Percentiles rank a stretch among this genome's conserved stretches.
Conservation (phyloP, 2,329 filamentous ascomycete species). For the Monosporascus sp. region DNA sequence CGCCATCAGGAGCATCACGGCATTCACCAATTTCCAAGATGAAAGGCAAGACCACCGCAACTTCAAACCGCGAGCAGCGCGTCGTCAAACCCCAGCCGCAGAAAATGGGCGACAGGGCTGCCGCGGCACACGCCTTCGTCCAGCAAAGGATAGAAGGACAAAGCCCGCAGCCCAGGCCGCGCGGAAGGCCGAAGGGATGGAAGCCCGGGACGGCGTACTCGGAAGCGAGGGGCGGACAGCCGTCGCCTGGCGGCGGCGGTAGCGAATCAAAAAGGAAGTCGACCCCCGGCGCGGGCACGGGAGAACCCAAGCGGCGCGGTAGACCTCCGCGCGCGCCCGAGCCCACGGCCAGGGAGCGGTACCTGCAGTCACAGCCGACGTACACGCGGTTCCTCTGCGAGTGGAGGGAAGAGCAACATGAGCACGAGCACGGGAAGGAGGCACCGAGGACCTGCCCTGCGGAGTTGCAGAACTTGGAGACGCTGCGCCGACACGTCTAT, state of each 20-base stretch:
- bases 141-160: conserved; percentile 6
- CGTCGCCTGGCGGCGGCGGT: neutral
- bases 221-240: conserved; percentile 20
- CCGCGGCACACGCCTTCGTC: conserved; percentile 2
- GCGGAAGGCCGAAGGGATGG: conserved; percentile 48
- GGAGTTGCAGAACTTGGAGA: conserved; percentile 59
- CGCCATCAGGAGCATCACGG: conserved; percentile 10
- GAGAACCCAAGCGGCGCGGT: conserved; percentile 34
- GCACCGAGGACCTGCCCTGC: conserved; percentile 41
- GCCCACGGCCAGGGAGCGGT: conserved; percentile 36
- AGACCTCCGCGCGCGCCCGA: conserved; percentile 36
- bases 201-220: conserved; percentile 29
- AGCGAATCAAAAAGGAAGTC: conserved; percentile 1
- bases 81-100: conserved; percentile 1
- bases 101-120: neutral
- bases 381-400: conserved; percentile 55
- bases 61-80: conserved; percentile 3
- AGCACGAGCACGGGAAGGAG: neutral
- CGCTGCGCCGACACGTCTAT: conserved; percentile 49
- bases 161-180: conserved; percentile 23
- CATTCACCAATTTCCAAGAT: conserved; percentile 7
- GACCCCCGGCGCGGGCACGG: neutral
- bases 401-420: conserved; percentile 36
- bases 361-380: conserved; percentile 34
- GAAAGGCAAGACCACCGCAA: neutral